Base-by-base conservation (phyloP, 2,329 filamentous ascomycete species). In the Aspergillus quadrilineatus region DNA sequence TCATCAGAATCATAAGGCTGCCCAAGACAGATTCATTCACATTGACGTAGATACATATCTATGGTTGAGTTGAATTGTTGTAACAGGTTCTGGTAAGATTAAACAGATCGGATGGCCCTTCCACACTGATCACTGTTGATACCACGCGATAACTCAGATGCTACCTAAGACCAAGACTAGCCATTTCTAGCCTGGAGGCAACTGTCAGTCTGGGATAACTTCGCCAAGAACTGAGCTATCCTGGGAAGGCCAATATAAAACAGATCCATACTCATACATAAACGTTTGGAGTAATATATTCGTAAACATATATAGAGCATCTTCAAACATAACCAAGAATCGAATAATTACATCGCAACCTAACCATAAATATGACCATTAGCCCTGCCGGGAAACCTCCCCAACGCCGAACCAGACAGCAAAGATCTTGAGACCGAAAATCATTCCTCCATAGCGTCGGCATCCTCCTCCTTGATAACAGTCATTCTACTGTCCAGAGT, bases 401-500 rank as follows among this genome's bases (percentile, higher is more conserved):
- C 44, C 54, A 63, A 62, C 58, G 57, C 59, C 61, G 58, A 62
- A 58, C 63, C 55, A 61, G 55, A 41, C 53, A 60, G 28, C 17
- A 44, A 42, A 42, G 36, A 51, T 44, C 47, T 42, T 37, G 46
- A 56, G 50, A 45, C 37, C 37, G 48, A 49, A 37, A 55, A 64
- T 48, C 46, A 55, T 30, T 58, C 53, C 6, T 70, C 69, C 51
- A 55, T 61, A 28, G 45, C 55, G 10, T n/a, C 28, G 9, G 43
- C 9, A 6, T 47, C 44, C 50, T 73, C 70, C 4, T 68, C 65
- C 55, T 73, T 72, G 50, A 73, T 68, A 17, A 70, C 57, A 14
- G 69, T 72, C 34, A 58, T 64, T 32, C 34, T 37, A 14, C 34
- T 37, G 12, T 37, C 34, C 8, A 70, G 56, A 12, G 69, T 73